These are phyloP conservation scores for Hypocreales sp. DNA, from an alignment of 2,329 filamentous ascomycete genomes.

Conservation along the genomic window DNA sequence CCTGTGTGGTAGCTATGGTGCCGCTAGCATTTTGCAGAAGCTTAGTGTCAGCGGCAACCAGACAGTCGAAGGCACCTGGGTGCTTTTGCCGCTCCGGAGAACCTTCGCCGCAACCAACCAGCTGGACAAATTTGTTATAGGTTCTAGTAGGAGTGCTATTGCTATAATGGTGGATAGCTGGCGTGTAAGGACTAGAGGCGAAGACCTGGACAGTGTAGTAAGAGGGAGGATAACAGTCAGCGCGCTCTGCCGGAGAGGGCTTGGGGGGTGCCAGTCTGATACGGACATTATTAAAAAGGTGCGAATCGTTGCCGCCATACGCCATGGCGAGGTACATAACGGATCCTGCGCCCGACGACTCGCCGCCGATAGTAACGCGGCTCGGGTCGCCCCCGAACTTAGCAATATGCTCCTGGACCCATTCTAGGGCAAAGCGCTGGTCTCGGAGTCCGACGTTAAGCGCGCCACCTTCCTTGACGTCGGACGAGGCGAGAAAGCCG, in stretches of 20 bases:
- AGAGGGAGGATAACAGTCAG: too few relatives aligned
- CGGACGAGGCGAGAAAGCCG: conserved; percentile 28
- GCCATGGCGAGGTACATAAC: conserved; percentile 32
- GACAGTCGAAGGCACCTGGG: conserved; percentile 16
- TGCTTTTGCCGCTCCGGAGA: conserved; percentile 4
- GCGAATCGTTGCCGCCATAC: conserved; percentile 23
- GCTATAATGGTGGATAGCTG: conserved; percentile 31
- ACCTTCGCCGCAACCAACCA: conserved; percentile 13
- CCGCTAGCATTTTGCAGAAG: conserved; percentile 20
- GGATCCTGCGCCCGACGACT: conserved; percentile 35
- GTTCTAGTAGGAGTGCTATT: conserved; percentile 12
- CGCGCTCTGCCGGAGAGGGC: too few relatives aligned
- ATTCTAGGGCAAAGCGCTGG: conserved; percentile 32
- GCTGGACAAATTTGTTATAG: conserved; percentile 17
- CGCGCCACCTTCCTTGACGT: conserved; percentile 16
- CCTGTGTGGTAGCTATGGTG: conserved; percentile 10
- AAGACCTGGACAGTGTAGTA: conserved; percentile 12
- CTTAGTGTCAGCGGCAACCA: conserved; percentile 15
- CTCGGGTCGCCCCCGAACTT: conserved; percentile 34
- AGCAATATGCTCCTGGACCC: conserved; percentile 34
- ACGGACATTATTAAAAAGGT: conserved; percentile 26
- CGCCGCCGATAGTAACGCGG: conserved; percentile 36
- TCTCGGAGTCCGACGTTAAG: conserved; percentile 36
- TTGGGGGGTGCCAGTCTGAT: too few relatives aligned
- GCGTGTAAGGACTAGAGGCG: conserved; percentile 30